Percentiles rank a stretch among this genome's conserved stretches.
phyloP scores from a whole-genome alignment of 2,329 filamentous ascomycete genomes.

The Epicoccum nigrum region DNA sequence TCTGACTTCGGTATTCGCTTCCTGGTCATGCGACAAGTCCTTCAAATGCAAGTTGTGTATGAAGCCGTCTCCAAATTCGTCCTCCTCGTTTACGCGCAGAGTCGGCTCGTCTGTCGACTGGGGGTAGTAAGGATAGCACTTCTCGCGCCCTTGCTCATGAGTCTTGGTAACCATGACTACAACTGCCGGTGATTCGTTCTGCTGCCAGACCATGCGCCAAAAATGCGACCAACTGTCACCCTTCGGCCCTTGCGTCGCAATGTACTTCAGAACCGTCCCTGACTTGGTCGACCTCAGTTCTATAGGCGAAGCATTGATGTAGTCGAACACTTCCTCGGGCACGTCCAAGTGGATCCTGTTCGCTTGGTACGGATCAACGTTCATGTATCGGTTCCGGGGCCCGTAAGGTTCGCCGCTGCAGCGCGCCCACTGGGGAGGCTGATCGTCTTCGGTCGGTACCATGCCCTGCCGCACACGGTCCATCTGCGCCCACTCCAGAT shows the following conservation, averaged over 20 bases:
- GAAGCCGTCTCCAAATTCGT: slow-evolving; percentile 70
- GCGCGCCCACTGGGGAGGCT: slow-evolving; percentile 62
- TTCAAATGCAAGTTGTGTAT: slow-evolving; percentile 70
- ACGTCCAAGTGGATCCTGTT: slow-evolving; percentile 84
- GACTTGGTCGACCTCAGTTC: slow-evolving; percentile 50
- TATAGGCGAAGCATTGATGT: slow-evolving; percentile 60
- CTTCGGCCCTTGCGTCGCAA: slow-evolving; percentile 90
- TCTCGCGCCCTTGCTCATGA: slow-evolving; percentile 75
- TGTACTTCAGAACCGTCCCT: slow-evolving; percentile 65
- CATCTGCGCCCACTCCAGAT: slow-evolving; percentile 66
- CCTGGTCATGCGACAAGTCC: slow-evolving; percentile 60
- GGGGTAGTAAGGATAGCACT: slow-evolving; percentile 91
- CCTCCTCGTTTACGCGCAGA: slow-evolving; percentile 64
- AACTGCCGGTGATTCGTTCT: slow-evolving; percentile 72
- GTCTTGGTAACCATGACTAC: slow-evolving; percentile 96
- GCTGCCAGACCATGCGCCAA: slow-evolving; percentile 94
- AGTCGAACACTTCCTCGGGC: slow-evolving; percentile 65
- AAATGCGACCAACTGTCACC: slow-evolving; percentile 76
- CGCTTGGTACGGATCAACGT: slow-evolving; percentile 88
- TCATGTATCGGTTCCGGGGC: slow-evolving; percentile 80
- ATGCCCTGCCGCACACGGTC: slow-evolving; percentile 57
- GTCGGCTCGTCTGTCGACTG: slow-evolving; percentile 46
- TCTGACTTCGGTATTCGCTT: slow-evolving; percentile 71
- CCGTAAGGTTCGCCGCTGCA: slow-evolving; percentile 63
- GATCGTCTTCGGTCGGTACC: slow-evolving; percentile 47